These are phyloP conservation scores for Bacidia gigantensis DNA, from an alignment of 495 filamentous ascomycete species.

Conservation along the genomic window DNA sequence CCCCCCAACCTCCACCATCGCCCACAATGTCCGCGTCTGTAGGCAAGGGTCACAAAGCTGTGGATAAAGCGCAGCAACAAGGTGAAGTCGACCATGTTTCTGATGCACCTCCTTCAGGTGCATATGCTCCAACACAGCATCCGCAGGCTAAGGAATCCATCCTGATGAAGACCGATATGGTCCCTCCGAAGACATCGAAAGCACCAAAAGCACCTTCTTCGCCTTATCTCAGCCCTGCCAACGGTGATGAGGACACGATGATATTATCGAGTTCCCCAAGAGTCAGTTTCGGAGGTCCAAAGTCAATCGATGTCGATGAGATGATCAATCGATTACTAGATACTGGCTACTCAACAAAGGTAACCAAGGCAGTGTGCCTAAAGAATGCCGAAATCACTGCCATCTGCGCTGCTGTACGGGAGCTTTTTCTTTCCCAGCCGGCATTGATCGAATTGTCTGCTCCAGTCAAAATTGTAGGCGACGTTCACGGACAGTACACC, in stretches of 20 bases:
- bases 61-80: conserved; percentile 65
- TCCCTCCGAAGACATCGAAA: conserved; percentile 38
- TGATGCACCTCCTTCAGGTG: conserved; percentile 71
- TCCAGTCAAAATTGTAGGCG: conserved; percentile 98
- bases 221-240: conserved; percentile 9
- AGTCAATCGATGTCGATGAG: conserved; percentile 86
- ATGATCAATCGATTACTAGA: conserved; percentile 92
- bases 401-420: conserved; percentile 74
- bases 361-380: conserved; percentile 90
- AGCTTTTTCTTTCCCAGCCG: conserved; percentile 83
- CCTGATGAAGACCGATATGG: conserved; percentile 57
- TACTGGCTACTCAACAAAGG: conserved; percentile 88
- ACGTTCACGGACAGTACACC: conserved; percentile 96
- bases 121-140: conserved; percentile 26
- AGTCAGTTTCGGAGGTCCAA: conserved; percentile 63
- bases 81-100: conserved; percentile 93
- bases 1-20: conserved; percentile 71
- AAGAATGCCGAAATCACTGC: conserved; percentile 96
- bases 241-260: conserved; percentile 17
- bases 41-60: conserved; percentile 60
- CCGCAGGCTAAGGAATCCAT: conserved; percentile 63
- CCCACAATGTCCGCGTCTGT: conserved; percentile 71
- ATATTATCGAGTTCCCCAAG: conserved; percentile 22
- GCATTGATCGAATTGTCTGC: conserved; percentile 82
- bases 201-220: conserved; percentile 19